phyloP scores from a whole-genome alignment of 1,284 basidiomycete genomes.

The Cerrena zonata region DNA sequence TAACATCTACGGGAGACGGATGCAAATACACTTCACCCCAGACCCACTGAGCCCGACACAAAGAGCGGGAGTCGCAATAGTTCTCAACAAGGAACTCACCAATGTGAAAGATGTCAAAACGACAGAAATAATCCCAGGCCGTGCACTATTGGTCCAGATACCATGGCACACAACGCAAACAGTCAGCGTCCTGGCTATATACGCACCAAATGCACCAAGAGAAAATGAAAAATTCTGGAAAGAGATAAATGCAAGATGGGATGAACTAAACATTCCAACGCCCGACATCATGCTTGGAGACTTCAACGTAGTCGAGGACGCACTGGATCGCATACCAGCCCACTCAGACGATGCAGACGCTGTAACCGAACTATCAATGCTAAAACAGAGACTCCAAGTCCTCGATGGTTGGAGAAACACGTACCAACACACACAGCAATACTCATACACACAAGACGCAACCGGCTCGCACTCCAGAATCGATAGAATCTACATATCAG shows the following conservation, averaged over 20 bases:
- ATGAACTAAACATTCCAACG: background rate
- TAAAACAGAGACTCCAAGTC: conserved; percentile 21
- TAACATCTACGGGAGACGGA: conserved; percentile 6
- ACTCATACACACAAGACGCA: conserved; percentile 23
- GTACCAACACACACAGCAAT: conserved; percentile 22
- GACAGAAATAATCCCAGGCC: conserved; percentile 25
- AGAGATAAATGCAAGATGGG: conserved; percentile 4
- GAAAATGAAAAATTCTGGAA: conserved; percentile 21
- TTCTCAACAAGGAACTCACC: conserved; percentile 28
- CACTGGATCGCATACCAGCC: conserved; percentile 31
- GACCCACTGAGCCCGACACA: background rate
- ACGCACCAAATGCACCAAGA: conserved; percentile 19
- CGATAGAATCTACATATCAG: conserved; percentile 20
- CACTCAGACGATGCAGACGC: conserved; percentile 15
- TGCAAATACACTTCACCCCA: conserved; percentile 10
- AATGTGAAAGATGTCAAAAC: conserved; percentile 9
- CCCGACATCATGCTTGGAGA: conserved; percentile 36
- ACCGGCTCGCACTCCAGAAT: conserved; percentile 25
- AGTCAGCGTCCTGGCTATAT: conserved; percentile 16
- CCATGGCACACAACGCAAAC: conserved; percentile 8
- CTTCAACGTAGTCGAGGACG: too few species aligned
- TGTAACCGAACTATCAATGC: conserved; percentile 12
- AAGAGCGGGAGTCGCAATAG: conserved; percentile 27
- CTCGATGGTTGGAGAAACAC: conserved; percentile 32
- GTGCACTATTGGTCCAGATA: conserved; percentile 23